Evolutionary conservation across 352 stramenopile species (phyloP).

Genomic region (Globisporangium echinulatum): DNA sequence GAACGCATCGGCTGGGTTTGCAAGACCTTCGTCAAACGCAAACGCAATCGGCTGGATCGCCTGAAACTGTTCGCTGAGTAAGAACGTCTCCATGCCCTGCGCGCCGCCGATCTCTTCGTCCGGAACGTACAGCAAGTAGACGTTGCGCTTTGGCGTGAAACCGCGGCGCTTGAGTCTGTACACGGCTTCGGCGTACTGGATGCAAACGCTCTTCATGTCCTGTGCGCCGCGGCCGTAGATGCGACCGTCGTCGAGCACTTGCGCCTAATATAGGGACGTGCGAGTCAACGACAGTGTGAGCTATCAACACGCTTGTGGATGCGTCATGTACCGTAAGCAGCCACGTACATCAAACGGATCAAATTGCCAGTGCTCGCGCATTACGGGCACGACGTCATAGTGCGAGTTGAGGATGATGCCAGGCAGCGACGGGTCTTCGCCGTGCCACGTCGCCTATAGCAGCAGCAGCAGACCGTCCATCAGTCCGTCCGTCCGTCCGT

Average conservation of each 20-base stretch:
- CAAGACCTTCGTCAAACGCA: slow-evolving; percentile 94
- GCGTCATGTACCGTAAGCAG: background rate
- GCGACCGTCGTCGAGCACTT: slow-evolving; percentile 70
- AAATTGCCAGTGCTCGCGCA: slow-evolving; percentile 78
- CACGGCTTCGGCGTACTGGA: slow-evolving; percentile 94
- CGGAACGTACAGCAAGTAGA: slow-evolving; percentile 91
- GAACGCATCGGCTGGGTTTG: slow-evolving; percentile 84
- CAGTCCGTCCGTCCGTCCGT: too few relatives aligned
- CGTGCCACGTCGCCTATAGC: slow-evolving; percentile 65
- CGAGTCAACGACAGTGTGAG: too few relatives aligned
- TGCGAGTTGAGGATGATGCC: slow-evolving; percentile 91
- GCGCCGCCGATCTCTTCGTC: slow-evolving; percentile 93
- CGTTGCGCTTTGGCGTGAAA: slow-evolving; percentile 80
- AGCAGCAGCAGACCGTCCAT: background rate
- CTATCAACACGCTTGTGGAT: too few relatives aligned
- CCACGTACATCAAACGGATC: slow-evolving; percentile 77
- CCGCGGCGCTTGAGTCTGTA: slow-evolving; percentile 50
- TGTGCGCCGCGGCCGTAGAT: slow-evolving; percentile 90
- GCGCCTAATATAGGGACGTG: slow-evolving; percentile 17
- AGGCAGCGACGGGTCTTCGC: slow-evolving; percentile 71
- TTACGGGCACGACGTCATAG: slow-evolving; percentile 94
- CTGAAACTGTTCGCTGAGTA: slow-evolving; percentile 81
- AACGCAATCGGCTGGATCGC: slow-evolving; percentile 80
- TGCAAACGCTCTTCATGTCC: slow-evolving; percentile 96
- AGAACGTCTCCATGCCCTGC: slow-evolving; percentile 91